Evolutionary conservation across 148 eudicot species (phyloP).

Genomic region (Dianthus caryophyllus): DNA sequence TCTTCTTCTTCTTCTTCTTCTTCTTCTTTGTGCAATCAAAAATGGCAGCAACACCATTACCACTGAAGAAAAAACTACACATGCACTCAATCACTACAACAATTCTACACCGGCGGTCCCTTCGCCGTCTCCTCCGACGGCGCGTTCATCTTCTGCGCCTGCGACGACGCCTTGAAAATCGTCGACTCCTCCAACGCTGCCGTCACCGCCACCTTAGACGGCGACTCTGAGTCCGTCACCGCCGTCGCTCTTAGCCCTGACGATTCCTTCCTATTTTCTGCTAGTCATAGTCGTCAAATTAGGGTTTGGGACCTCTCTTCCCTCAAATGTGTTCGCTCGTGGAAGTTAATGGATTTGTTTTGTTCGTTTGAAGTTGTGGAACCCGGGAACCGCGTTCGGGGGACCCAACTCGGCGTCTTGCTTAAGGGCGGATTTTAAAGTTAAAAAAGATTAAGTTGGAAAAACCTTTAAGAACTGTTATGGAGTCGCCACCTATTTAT

Average conservation of each 20-base stretch:
- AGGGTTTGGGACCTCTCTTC: constrained; percentile 85
- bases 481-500: too few relatives aligned
- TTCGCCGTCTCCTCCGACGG: constrained; percentile 70
- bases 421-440: too few relatives aligned
- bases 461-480: too few relatives aligned
- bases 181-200: constrained; percentile 69
- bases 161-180: constrained; percentile 68
- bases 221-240: constrained; percentile 67
- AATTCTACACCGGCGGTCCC: constrained; percentile 88
- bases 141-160: constrained; percentile 65
- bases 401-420: too few relatives aligned
- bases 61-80: constrained; percentile 63
- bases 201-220: constrained; percentile 64
- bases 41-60: constrained; percentile 56
- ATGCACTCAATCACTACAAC: constrained; percentile 52
- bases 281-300: constrained; percentile 76
- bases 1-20: too few relatives aligned
- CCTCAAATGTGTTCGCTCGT: constrained; percentile 68
- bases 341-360: constrained; percentile 55
- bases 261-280: constrained; percentile 56
- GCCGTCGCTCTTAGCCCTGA: constrained; percentile 69
- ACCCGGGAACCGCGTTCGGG: too few relatives aligned
- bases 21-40: not conserved
- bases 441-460: too few relatives aligned
- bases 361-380: not conserved